Evolutionary conservation across 176 grass and related monocot genomes (phyloP).

Genomic region (Eleusine indica): DNA sequence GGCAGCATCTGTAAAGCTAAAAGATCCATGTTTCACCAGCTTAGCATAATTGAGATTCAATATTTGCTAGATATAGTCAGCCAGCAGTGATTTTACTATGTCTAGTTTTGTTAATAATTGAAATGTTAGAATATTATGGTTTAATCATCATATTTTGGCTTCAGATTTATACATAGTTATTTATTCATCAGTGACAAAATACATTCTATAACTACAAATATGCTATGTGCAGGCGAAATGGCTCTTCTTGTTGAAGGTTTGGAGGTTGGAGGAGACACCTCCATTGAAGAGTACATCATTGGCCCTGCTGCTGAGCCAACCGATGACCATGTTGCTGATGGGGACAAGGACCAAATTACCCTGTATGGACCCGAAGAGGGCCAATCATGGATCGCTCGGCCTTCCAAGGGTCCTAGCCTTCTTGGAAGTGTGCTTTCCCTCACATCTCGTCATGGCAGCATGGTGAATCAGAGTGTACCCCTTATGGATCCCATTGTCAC

Average conservation of each 20-base stretch:
- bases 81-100: conserved; percentile 5
- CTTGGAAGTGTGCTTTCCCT: conserved; percentile 74
- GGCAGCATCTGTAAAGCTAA: not conserved
- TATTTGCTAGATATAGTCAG: conserved; percentile 8
- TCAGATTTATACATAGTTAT: conserved; percentile 21
- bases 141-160: not conserved
- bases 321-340: conserved; percentile 57
- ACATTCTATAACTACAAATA: conserved; percentile 6
- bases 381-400: conserved; percentile 75
- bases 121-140: not conserved
- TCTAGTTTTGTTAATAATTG: not conserved
- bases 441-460: conserved; percentile 67
- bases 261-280: conserved; percentile 72
- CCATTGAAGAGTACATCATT: conserved; percentile 94
- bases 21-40: not conserved
- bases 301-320: conserved; percentile 53
- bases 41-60: not conserved
- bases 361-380: conserved; percentile 75
- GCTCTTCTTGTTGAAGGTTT: conserved; percentile 94
- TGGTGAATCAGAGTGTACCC: conserved; percentile 54
- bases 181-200: conserved; percentile 1
- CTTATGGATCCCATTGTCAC: conserved; percentile 85
- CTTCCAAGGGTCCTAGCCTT: conserved; percentile 71
- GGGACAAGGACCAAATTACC: conserved; percentile 70
- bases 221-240: conserved; percentile 74